These are phyloP conservation scores for Yamadazyma diddensiae DNA, from an alignment of 1,139 yeast genomes.

Conservation along the genomic window DNA sequence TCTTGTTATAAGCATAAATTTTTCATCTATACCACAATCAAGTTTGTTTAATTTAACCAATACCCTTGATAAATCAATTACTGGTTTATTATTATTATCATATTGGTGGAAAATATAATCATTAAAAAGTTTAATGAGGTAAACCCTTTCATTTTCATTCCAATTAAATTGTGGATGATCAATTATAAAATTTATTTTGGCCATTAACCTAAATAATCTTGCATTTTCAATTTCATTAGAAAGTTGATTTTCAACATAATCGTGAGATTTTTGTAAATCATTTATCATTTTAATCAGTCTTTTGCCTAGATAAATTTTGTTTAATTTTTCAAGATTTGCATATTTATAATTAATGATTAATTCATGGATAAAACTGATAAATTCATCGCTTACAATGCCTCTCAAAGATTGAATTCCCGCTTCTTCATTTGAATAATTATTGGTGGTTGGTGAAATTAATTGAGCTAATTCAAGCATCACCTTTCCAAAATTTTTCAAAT, in stretches of 20 bases:
- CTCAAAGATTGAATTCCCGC: conserved; percentile 16
- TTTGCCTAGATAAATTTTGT: conserved; percentile 27
- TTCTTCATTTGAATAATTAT: conserved; percentile 16
- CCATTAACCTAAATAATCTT: conserved; percentile 73
- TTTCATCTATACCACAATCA: conserved; percentile 91
- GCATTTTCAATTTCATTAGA: conserved; percentile 83
- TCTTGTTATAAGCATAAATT: conserved; percentile 69
- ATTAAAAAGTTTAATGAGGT: conserved; percentile 72
- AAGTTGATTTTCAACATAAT: conserved; percentile 65
- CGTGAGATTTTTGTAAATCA: conserved; percentile 56
- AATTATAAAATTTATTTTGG: conserved; percentile 75
- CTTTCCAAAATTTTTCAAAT: conserved; percentile 55
- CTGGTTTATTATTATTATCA: conserved; percentile 74
- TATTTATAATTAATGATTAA: conserved; percentile 13
- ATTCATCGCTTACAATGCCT: conserved; percentile 21
- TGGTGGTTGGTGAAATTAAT: conserved; percentile 33
- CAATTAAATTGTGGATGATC: conserved; percentile 70
- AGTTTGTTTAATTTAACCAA: conserved; percentile 76
- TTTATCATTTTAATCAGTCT: conserved; percentile 40
- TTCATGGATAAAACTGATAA: conserved; percentile 17
- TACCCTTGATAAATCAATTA: conserved; percentile 80
- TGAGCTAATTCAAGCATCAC: conserved; percentile 56
- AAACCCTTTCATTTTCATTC: conserved; percentile 76
- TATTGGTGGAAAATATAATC: conserved; percentile 85
- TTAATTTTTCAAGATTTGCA: conserved; percentile 28